Conservation (phyloP, 179 eudicot genomes). For the Drosera spatulata region DNA sequence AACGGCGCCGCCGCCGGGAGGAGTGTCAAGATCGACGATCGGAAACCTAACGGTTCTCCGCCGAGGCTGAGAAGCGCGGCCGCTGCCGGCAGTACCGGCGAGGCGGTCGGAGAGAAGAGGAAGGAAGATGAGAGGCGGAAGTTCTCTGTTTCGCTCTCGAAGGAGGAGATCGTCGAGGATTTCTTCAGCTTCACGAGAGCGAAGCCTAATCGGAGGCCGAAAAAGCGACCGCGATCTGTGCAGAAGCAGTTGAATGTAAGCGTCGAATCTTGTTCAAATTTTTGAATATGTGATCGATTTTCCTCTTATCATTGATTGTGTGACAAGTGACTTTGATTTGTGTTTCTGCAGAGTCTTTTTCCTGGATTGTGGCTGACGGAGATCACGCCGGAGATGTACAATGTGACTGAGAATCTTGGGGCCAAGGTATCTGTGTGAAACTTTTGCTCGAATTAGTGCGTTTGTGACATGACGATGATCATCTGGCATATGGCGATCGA, state of each 20-base stretch:
- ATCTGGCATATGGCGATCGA: too few species aligned
- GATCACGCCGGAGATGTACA: conserved; percentile 48
- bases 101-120: not conserved
- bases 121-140: conserved; percentile 28
- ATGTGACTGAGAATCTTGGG: conserved; percentile 35
- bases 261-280: not conserved
- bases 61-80: conserved; percentile 8
- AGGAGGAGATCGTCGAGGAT: conserved; percentile 52
- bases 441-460: too few species aligned
- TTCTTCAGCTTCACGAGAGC: conserved; percentile 38
- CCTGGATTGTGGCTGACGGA: conserved; percentile 54
- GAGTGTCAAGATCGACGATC: conserved; percentile 8
- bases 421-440: conserved; percentile 16
- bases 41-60: conserved; percentile 22
- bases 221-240: conserved; percentile 40
- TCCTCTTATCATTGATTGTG: not conserved
- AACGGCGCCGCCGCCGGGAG: conserved; percentile 7
- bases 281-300: not conserved
- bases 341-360: conserved; percentile 26
- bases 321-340: conserved; percentile 4
- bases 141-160: conserved; percentile 42
- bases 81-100: conserved; percentile 5
- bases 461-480: too few species aligned
- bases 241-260: conserved; percentile 66
- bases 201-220: conserved; percentile 47